These are phyloP conservation scores for Plasmodiophora brassicae DNA, from an alignment of 208 protist genomes.

Conservation along the genomic window DNA sequence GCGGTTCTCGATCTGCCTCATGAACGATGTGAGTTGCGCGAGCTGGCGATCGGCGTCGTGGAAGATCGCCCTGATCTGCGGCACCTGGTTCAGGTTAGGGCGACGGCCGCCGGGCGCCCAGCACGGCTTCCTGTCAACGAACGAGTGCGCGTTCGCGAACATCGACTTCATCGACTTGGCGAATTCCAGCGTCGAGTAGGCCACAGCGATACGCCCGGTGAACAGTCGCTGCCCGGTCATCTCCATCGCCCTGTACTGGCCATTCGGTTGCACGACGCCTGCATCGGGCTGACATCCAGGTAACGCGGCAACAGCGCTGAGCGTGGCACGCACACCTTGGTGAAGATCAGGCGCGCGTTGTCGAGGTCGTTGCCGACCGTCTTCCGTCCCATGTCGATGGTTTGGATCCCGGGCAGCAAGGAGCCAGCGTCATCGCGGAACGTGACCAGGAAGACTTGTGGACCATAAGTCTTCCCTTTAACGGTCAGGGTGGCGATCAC, in stretches of 20 bases:
- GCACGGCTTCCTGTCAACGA: conserved; percentile 47
- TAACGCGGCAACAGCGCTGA: conserved; percentile 27
- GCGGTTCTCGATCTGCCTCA: not conserved
- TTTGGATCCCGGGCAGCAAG: conserved; percentile 35
- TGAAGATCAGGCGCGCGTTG: conserved; percentile 50
- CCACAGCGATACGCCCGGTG: too few species aligned
- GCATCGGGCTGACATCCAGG: not conserved
- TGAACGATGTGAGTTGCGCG: too few species aligned
- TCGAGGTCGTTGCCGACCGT: conserved; percentile 53
- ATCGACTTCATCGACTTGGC: too few species aligned
- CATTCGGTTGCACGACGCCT: too few species aligned
- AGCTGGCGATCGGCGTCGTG: too few species aligned
- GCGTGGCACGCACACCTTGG: conserved; percentile 42
- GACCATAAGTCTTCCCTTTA: too few species aligned
- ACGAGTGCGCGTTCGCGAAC: too few species aligned
- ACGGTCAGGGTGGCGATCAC: conserved; percentile 49
- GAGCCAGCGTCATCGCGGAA: too few species aligned
- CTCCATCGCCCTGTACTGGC: too few species aligned
- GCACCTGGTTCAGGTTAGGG: conserved; percentile 30
- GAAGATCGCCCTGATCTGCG: conserved; percentile 46
- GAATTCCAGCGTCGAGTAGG: too few species aligned
- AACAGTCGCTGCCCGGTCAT: conserved; percentile 55
- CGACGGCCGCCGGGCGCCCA: conserved; percentile 43
- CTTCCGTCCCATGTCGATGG: conserved; percentile 47
- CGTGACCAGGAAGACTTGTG: too few species aligned